phyloP scores from a whole-genome alignment of 2,329 filamentous ascomycete species.

The Chaetomiaceae sp. region DNA sequence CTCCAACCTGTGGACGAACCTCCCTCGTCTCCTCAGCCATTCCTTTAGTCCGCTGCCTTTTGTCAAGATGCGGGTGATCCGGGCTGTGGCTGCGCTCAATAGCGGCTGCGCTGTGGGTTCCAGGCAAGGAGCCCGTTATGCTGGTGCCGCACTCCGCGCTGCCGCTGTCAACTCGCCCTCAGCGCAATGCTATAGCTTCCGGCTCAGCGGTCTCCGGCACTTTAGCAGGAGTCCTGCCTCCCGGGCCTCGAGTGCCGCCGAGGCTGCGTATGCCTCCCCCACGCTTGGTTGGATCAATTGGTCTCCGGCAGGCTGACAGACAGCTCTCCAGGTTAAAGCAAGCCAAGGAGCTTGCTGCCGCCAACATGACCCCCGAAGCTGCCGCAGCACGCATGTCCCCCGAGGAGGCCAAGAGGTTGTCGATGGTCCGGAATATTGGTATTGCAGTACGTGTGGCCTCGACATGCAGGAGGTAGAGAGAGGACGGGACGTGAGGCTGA shows the following conservation, averaged over 20 bases:
- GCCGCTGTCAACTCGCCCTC: conserved; percentile 28
- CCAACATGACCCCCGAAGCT: conserved; percentile 50
- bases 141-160: conserved; percentile 33
- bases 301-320: background rate
- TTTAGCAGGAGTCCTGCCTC: conserved; percentile 37
- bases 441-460: conserved; percentile 66
- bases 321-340: conserved; percentile 42
- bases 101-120: conserved; percentile 35
- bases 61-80: conserved; percentile 38
- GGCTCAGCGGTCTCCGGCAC: conserved; percentile 35
- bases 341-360: conserved; percentile 49
- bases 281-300: background rate
- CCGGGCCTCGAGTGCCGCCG: conserved; percentile 35
- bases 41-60: conserved; percentile 24
- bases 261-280: conserved; percentile 35
- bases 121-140: conserved; percentile 32
- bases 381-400: conserved; percentile 77
- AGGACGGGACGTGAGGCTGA: conserved; percentile 12
- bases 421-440: conserved; percentile 89
- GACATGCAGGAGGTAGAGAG: background rate
- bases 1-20: conserved; percentile 6
- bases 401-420: conserved; percentile 71
- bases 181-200: conserved; percentile 32
- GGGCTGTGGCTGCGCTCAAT: conserved; percentile 37
- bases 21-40: conserved; percentile 19